A percentile compares a stretch with the other conserved stretches of the same genome.
phyloP scores from a whole-genome alignment of 2,329 filamentous ascomycete species.

The Fusarium mangiferae region DNA sequence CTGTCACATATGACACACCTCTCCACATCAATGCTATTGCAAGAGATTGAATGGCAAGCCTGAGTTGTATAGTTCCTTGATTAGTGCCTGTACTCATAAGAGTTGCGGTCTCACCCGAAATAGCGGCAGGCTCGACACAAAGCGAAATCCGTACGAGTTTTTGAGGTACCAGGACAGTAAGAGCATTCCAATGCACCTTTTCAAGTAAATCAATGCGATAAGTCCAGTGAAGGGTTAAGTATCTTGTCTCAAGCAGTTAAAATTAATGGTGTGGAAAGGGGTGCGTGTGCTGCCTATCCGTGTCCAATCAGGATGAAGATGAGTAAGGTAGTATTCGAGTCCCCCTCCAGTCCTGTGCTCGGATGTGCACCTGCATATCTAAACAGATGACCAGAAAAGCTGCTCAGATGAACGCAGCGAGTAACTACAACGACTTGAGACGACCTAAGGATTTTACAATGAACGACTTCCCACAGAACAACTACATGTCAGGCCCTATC shows the following conservation, averaged over 20 bases:
- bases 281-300: background rate
- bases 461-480: background rate
- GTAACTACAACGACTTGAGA: background rate
- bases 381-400: background rate
- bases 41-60: background rate
- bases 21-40: background rate
- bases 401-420: background rate
- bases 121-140: background rate
- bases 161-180: background rate
- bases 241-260: background rate
- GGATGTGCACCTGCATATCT: accelerated
- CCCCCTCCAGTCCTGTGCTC: background rate
- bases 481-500: background rate
- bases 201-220: background rate
- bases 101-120: background rate
- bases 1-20: background rate
- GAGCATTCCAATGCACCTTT: background rate
- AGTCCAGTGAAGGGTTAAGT: background rate
- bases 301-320: background rate
- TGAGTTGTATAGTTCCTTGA: background rate
- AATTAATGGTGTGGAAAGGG: background rate
- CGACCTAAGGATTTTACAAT: background rate
- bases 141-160: background rate
- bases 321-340: background rate
- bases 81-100: background rate